Evolutionary conservation across 169 alveolate species (phyloP), one percentile per base, ranked within the genome.

Genomic region (Toxoplasma gondii): DNA sequence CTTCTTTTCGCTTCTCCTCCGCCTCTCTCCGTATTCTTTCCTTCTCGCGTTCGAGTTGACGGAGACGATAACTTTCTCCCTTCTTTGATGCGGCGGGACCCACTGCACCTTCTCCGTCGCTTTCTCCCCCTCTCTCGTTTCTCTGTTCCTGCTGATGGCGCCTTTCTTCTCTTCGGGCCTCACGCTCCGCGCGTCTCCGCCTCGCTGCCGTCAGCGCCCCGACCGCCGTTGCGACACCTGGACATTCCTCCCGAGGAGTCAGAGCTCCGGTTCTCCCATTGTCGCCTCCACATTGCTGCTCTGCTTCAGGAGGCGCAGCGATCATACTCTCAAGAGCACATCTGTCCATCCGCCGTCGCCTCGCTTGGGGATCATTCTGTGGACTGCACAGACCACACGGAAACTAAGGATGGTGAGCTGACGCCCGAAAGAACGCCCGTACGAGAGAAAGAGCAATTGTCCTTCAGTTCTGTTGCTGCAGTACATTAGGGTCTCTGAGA

Each of bases 261-360:
- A 12, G 24, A 34, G 34, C 87, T 19, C 45, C 87, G 43, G 45
- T 53, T 24, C 17, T 9, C 31, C 31, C 87, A 10, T 27, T 53
- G 43, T 34, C 5, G 43, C 87, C 87, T 78, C 31, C 45, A 64
- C 45, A 16, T 12, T 78, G 87, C 27, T 17, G 24, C 45, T 78
- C 29, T 78, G 87, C 78, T 29, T 64, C 78, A 24, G 16, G 78
- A 29, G 87, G 87, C 53, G 45, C 45, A 4, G 87, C 87, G 53
- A 78, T 78, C 87, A 78, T 41, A 22, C 29, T 39, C 87, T 78
- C 87, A 19, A 78, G 45, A 9, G 87, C 45, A 17, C 41, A 9
- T 19, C 87, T 22, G 87, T 78, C 87, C 87, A 78, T 31, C 22
- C 87, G 87, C 34, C 87, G 87, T 38, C 87, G 39, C 41, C 87